Percentiles rank a stretch among this genome's conserved stretches.
Conservation (phyloP, 1,284 basidiomycete genomes). For the Puccinia horiana region DNA sequence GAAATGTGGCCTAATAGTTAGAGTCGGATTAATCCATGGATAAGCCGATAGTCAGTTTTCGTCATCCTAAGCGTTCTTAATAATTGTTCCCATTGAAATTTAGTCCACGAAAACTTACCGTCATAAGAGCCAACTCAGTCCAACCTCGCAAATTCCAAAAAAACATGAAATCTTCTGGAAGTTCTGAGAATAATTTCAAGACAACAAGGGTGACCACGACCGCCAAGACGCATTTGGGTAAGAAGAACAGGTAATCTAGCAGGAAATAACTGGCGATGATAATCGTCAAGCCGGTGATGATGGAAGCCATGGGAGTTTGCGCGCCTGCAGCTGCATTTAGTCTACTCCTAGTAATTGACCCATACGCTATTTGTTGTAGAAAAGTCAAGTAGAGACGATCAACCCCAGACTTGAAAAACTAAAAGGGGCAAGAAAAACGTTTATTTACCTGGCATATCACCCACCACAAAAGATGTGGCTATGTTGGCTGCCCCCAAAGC, state of each 20-base stretch:
- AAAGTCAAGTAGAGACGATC: not conserved
- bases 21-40: not conserved
- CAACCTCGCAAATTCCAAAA: conserved; percentile 56
- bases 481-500: conserved; percentile 64
- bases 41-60: not conserved
- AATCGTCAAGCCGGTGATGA: conserved; percentile 74
- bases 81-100: not conserved
- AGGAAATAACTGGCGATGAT: conserved; percentile 83
- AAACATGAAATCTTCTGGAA: conserved; percentile 79
- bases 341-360: conserved; percentile 65
- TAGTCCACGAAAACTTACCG: conserved; percentile 63
- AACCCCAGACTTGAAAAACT: not conserved
- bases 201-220: conserved; percentile 81
- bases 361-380: conserved; percentile 40
- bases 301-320: conserved; percentile 80
- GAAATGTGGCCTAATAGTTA: conserved; percentile 37
- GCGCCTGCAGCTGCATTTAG: conserved; percentile 84
- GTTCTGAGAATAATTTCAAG: conserved; percentile 77
- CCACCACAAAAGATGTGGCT: conserved; percentile 31
- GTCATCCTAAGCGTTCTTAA: not conserved
- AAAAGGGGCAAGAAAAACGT: not conserved
- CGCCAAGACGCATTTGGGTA: conserved; percentile 79
- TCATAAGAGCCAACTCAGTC: conserved; percentile 56
- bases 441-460: conserved; percentile 36
- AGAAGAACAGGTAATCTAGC: conserved; percentile 72